phyloP scores from a whole-genome alignment of 2,329 filamentous ascomycete species.

The Didymellaceae sp. region DNA sequence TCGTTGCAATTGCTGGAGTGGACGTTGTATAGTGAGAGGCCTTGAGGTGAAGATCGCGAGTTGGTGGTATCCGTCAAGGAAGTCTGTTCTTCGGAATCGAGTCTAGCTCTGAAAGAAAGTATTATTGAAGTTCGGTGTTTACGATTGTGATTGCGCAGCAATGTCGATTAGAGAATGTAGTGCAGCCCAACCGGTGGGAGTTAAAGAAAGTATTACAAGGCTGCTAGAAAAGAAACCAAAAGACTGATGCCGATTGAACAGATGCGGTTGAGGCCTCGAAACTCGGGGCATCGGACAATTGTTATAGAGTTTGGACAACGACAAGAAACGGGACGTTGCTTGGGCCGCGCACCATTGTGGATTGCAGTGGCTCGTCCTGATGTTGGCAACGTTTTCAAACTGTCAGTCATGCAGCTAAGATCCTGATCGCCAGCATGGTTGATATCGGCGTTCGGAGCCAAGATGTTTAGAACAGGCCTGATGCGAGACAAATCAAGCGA shows the following conservation, averaged over 20 bases:
- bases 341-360: constrained; percentile 40
- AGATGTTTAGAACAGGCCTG: constrained; percentile 49
- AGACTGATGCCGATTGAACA: constrained; percentile 49
- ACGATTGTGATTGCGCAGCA: constrained; percentile 51
- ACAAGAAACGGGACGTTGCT: constrained; percentile 39
- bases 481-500: constrained; percentile 47
- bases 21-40: constrained; percentile 39
- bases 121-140: constrained; percentile 43
- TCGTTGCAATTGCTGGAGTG: constrained; percentile 43
- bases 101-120: constrained; percentile 49
- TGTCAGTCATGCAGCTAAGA: constrained; percentile 44
- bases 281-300: constrained; percentile 44
- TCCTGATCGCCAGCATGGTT: constrained; percentile 46
- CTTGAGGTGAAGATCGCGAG: constrained; percentile 15
- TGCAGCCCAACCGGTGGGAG: constrained; percentile 62
- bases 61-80: constrained; percentile 32
- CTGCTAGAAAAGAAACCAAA: constrained; percentile 48
- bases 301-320: constrained; percentile 44
- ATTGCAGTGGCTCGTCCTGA: constrained; percentile 50
- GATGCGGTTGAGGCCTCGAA: constrained; percentile 47
- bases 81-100: constrained; percentile 57
- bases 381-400: constrained; percentile 53
- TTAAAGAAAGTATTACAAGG: constrained; percentile 57
- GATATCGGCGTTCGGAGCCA: constrained; percentile 37
- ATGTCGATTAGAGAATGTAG: constrained; percentile 58